Base-by-base conservation (phyloP, 2,329 filamentous ascomycete species). In the Neonectria punicea region DNA sequence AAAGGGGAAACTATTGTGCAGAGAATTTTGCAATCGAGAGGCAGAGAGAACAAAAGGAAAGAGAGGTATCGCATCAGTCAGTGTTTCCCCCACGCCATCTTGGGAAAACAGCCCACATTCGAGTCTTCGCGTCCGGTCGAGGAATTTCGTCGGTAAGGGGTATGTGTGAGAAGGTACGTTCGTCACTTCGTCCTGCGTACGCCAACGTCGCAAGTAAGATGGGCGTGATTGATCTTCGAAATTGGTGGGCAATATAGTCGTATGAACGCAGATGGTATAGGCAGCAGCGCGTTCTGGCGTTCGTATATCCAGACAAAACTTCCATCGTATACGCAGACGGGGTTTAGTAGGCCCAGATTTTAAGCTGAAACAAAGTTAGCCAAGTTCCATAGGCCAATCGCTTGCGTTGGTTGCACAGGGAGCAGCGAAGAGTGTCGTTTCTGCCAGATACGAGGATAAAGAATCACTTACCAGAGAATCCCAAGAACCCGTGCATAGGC, bases 401-500 rank as follows among this genome's bases (percentile, higher is more conserved):
- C 34, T 41, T 14, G 18, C n/a, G 16, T 20, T 25, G 8, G 46
- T 8, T 30, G n/a, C 10, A 13, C 28, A 20, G 18, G 28, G 16
- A 25, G 25, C 25, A 8, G 18, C 9, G 32, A 20, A 20, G n/a
- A 13, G 22, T 13, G 34, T 3, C 25, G n/a, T 32, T 36, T 16
- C 13, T 36, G 36, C 14, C 18, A 13, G 22, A 25, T 36, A 1
- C 4, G 16, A n/a, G 8, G 14, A 5, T 11, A 18, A 28, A 28
- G 16, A 46, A 36, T 18, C 61, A 87, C 93, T 84, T 88, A 98
- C 96, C 86, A 97, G 88, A 76, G 96, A 98, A 84, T 99, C 96
- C 96, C 96, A 99, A 73, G 96, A 99, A 81, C 96, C 96, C 77
- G 96, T 99, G 89, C 96, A 98, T 84, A 99, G 87, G 85, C 95